Evolutionary conservation across 2,329 filamentous ascomycete species (phyloP).

Genomic region (Penicillium nordicum): DNA sequence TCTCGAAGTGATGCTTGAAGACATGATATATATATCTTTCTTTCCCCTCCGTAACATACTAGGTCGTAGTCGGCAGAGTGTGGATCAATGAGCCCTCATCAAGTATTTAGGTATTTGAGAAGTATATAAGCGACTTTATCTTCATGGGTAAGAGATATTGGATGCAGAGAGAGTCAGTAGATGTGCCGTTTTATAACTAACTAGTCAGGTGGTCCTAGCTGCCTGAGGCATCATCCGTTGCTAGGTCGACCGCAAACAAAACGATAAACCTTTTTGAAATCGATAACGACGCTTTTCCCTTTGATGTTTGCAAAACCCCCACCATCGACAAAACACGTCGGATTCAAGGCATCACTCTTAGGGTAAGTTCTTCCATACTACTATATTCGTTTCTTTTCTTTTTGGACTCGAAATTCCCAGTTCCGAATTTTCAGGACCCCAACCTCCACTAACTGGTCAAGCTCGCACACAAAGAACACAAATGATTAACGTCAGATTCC

Average conservation of each 20-base stretch:
- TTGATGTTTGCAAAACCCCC: slow-evolving; percentile 5
- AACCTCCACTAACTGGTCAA: background rate
- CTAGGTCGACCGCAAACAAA: slow-evolving; percentile 14
- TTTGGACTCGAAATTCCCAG: background rate
- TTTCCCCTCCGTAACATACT: too few relatives aligned
- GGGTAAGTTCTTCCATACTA: background rate
- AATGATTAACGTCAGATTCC: background rate
- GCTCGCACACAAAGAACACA: background rate
- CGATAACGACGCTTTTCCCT: slow-evolving; percentile 12
- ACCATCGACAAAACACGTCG: slow-evolving; percentile 1
- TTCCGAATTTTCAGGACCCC: background rate
- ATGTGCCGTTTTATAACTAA: background rate
- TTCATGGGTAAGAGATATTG: background rate
- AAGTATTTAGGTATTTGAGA: background rate
- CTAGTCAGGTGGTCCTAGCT: background rate
- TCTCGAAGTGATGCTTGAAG: too few relatives aligned
- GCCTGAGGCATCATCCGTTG: slow-evolving; percentile 14
- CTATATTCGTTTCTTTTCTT: background rate
- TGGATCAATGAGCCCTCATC: accelerated
- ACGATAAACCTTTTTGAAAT: slow-evolving; percentile 7
- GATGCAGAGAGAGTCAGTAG: too few relatives aligned
- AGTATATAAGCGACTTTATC: background rate
- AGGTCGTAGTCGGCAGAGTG: too few relatives aligned
- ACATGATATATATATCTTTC: too few relatives aligned
- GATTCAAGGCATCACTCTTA: background rate